Conservation (phyloP, 306 rosid species). For the Cucumis cinereus region DNA sequence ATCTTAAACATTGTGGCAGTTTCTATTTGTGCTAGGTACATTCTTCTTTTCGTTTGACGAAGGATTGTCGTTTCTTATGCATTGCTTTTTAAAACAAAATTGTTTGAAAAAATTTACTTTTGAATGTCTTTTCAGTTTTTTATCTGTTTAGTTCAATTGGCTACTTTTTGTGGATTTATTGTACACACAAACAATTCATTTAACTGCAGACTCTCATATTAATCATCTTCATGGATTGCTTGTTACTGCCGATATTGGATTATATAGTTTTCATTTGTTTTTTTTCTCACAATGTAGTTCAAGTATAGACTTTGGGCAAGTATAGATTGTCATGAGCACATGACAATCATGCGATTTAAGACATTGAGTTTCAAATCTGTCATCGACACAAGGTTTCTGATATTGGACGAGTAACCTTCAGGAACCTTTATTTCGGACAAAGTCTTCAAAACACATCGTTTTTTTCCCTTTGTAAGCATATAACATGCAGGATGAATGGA, state of each 20-base stretch:
- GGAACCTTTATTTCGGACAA: no score
- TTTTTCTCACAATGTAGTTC: slow-evolving; percentile 1
- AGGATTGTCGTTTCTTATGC: neutral
- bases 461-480: no score
- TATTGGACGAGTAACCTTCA: no score
- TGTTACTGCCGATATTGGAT: neutral
- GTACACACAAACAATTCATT: neutral
- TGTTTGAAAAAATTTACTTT: neutral
- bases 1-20: slow-evolving; percentile 83
- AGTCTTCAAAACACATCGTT: no score
- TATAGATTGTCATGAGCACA: no score
- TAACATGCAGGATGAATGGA: no score
- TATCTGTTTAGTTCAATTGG: neutral
- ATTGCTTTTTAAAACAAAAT: neutral
- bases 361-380: no score
- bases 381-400: no score
- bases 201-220: neutral
- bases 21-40: no score
- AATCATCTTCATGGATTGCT: neutral
- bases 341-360: no score
- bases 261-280: neutral
- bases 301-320: no score
- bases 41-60: neutral
- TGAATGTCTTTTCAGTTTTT: neutral
- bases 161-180: neutral